These are phyloP conservation scores for Ustilago loliicola DNA, from an alignment of 1,284 basidiomycete genomes.

Conservation along the genomic window DNA sequence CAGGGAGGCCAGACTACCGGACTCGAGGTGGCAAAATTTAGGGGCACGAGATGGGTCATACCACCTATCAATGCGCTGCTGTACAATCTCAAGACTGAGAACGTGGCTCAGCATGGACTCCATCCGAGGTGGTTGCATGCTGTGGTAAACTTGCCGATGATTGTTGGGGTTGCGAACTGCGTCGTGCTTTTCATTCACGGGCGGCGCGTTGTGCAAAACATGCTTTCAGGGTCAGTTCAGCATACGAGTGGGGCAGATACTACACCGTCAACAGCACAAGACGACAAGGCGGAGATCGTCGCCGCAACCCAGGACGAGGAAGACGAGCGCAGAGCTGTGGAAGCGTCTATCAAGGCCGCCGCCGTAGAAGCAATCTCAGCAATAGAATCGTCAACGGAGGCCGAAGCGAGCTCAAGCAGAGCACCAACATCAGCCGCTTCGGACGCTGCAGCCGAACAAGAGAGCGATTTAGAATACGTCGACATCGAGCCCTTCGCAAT, in stretches of 20 bases:
- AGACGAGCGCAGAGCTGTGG: conserved; percentile 5
- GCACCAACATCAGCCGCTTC: background rate
- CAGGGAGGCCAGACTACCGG: background rate
- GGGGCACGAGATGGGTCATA: conserved; percentile 23
- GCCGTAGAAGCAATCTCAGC: background rate
- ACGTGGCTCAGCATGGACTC: conserved; percentile 68
- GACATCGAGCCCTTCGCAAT: conserved; percentile 19
- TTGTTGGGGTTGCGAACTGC: conserved; percentile 57
- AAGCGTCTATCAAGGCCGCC: background rate
- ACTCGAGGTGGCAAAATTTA: background rate
- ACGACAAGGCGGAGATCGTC: too few relatives aligned
- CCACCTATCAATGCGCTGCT: conserved; percentile 68
- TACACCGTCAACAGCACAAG: background rate
- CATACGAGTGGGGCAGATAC: background rate
- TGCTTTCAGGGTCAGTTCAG: background rate
- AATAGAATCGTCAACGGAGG: background rate
- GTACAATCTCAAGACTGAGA: conserved; percentile 66
- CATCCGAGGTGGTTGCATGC: conserved; percentile 69
- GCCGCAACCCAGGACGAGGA: background rate
- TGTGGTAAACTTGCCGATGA: conserved; percentile 68
- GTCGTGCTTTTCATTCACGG: conserved; percentile 15
- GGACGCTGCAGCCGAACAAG: background rate
- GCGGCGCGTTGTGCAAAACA: background rate
- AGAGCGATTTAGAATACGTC: conserved; percentile 4
- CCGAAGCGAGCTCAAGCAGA: background rate